Evolutionary conservation across 495 filamentous ascomycete species (phyloP), one percentile per base, ranked within the genome.

Genomic region (Neurospora hispaniola): DNA sequence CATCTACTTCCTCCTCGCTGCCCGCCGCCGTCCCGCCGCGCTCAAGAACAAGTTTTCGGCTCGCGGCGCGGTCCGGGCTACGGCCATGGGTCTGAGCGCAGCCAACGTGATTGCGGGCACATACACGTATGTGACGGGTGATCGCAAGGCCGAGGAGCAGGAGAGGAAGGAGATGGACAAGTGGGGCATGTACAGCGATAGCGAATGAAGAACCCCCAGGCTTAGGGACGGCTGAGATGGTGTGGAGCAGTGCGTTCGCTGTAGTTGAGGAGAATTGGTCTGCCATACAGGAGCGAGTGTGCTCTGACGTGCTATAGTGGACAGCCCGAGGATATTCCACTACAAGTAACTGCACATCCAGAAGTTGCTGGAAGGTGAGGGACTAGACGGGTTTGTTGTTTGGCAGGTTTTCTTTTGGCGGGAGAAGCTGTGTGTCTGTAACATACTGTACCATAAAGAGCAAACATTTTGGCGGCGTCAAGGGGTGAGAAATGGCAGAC

Each of bases 1-100:
- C 5, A 82, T 97, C 27, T 99, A 98, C 80, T 83, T 94, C 18
- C 81, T 98, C 11, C 84, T 94, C 59, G 94, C 93, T 31, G 81
- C 87, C 73, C 87, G 93, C 71, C 86, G 91, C 73, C 87, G 86
- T 72, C 88, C 88, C 72, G 84, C 81, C 71, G 73, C 86, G 44
- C 82, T 89, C 75, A 76, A 79, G 70, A 87, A 85, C 73, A 91
- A 88, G 79, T 90, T 92, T 80, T 87, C 88, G 20, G 81, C 87
- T 38, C 86, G 92, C 69, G 94, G 94, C 3, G 80, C 90, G 44
- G 87, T 94, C 62, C 86, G 93, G 70, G 89, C 91, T 42, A 80
- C 85, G 42, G 92, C 93, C 38, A 86, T 97, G 85, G 91, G 87
- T 31, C 76, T 96, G 42, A 92, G 90, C 69, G 81, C 84, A 11